Evolutionary conservation across 108 stramenopile species (phyloP).

Genomic region (Fistulifera pelliculosa): DNA sequence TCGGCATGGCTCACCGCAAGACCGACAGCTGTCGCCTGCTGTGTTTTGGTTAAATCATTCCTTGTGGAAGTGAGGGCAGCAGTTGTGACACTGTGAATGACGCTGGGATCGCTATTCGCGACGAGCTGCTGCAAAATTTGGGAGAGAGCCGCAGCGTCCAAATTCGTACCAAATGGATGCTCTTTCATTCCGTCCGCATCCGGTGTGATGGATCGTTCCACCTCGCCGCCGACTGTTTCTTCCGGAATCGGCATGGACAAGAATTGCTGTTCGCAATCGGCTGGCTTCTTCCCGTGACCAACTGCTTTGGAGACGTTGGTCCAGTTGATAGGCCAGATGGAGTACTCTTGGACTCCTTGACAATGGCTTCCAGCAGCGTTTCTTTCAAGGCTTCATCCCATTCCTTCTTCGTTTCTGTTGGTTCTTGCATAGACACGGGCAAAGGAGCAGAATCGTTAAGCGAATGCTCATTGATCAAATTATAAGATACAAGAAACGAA

Average conservation of each 20-base stretch:
- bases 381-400: slow-evolving; percentile 15
- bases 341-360: slow-evolving; percentile 26
- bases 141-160: not conserved
- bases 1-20: slow-evolving; percentile 23
- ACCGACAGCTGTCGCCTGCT: slow-evolving; percentile 36
- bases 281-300: slow-evolving; percentile 38
- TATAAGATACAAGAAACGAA: slow-evolving; percentile 48
- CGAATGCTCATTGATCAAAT: slow-evolving; percentile 58
- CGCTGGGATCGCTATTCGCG: slow-evolving; percentile 37
- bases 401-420: slow-evolving; percentile 5
- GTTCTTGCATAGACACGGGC: slow-evolving; percentile 38
- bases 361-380: slow-evolving; percentile 25
- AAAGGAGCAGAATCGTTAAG: slow-evolving; percentile 75
- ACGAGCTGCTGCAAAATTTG: slow-evolving; percentile 9
- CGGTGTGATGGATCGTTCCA: slow-evolving; percentile 21
- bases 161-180: not conserved
- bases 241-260: slow-evolving; percentile 26
- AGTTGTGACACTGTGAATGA: slow-evolving; percentile 30
- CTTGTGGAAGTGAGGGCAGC: slow-evolving; percentile 20
- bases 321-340: slow-evolving; percentile 39
- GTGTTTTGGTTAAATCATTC: slow-evolving; percentile 25
- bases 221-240: not conserved
- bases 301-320: slow-evolving; percentile 43
- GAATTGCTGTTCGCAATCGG: slow-evolving; percentile 62
- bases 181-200: slow-evolving; percentile 9